Conservation (phyloP, 805 yeast species). For the Lachancea thermotolerans region DNA sequence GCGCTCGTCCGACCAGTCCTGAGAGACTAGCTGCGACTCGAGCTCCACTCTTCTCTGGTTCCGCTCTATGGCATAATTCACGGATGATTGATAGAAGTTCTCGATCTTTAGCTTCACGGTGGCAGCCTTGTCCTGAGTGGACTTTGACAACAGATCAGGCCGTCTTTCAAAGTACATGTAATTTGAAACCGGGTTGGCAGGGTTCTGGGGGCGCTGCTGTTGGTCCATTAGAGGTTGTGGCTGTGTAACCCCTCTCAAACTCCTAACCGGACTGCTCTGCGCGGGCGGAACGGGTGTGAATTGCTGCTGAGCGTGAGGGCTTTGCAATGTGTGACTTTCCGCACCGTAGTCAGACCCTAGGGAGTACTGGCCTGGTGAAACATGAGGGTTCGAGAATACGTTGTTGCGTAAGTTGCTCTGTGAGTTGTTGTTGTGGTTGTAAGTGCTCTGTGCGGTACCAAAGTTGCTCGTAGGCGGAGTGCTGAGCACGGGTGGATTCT, state of each 20-base stretch:
- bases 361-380: constrained; percentile 28
- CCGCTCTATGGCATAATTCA: constrained; percentile 88
- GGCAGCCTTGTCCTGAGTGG: constrained; percentile 76
- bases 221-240: constrained; percentile 12
- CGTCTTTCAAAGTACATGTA: constrained; percentile 74
- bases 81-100: constrained; percentile 78
- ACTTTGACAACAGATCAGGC: constrained; percentile 68
- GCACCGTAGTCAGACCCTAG: constrained; percentile 22
- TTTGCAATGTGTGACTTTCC: constrained; percentile 17
- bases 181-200: constrained; percentile 33
- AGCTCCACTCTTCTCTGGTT: constrained; percentile 85
- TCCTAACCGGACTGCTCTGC: constrained; percentile 22
- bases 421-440: constrained; percentile 27
- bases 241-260: constrained; percentile 18
- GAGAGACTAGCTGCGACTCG: constrained; percentile 61
- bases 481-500: constrained; percentile 9
- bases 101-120: constrained; percentile 77
- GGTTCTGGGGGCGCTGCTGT: constrained; percentile 26
- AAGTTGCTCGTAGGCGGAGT: constrained; percentile 24
- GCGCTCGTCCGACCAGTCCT: constrained; percentile 78
- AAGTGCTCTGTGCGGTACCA: constrained; percentile 19
- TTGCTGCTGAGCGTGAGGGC: constrained; percentile 19
- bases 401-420: constrained; percentile 15
- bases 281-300: constrained; percentile 8
- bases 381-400: constrained; percentile 13